A percentile compares a stretch with the other conserved stretches of the same genome.
Evolutionary conservation across 2,329 filamentous ascomycete genomes (phyloP).

Genomic region (Fusarium sp.): DNA sequence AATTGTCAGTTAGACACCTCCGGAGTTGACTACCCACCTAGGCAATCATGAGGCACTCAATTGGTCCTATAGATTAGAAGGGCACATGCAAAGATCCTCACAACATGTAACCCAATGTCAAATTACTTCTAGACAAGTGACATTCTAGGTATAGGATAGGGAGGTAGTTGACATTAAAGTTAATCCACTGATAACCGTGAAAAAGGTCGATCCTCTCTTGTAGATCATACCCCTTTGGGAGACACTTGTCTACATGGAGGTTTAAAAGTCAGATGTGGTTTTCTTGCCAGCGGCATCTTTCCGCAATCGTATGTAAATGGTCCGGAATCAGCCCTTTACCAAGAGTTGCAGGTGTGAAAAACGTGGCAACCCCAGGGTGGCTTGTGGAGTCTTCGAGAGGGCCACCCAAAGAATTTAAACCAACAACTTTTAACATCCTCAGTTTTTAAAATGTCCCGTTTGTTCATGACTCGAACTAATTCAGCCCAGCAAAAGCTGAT

Average conservation of each 20-base stretch:
- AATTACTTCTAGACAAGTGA: background rate
- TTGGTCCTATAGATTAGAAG: background rate
- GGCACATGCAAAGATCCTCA: background rate
- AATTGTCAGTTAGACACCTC: background rate
- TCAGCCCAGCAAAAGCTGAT: background rate
- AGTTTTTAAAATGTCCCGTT: background rate
- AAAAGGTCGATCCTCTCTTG: background rate
- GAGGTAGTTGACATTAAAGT: background rate
- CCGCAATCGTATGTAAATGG: background rate
- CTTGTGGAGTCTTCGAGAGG: background rate
- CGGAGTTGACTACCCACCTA: background rate
- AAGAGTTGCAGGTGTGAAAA: background rate
- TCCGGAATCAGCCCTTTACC: background rate
- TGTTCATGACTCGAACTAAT: background rate
- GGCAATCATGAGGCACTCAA: background rate
- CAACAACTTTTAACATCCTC: background rate
- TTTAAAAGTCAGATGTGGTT: background rate
- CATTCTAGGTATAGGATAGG: background rate
- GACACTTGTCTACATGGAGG: background rate
- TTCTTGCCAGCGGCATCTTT: background rate
- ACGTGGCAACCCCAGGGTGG: background rate
- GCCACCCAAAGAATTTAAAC: background rate
- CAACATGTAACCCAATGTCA: background rate
- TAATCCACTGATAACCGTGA: background rate
- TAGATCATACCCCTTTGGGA: background rate